These are phyloP conservation scores for Hortiboletus rubellus DNA, from an alignment of 1,284 basidiomycete species.

Conservation along the genomic window DNA sequence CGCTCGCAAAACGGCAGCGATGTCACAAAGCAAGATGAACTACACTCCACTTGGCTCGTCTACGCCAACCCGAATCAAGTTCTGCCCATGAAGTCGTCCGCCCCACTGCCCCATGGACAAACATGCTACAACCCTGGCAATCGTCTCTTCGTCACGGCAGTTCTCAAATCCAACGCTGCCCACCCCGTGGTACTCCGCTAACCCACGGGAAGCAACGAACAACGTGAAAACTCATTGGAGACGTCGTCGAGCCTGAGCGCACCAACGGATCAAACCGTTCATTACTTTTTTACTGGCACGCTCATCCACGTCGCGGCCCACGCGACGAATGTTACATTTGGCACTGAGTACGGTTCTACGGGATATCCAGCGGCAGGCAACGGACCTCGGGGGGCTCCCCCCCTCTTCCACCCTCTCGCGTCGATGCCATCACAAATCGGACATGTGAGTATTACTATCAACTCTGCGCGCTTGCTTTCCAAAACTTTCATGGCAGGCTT, in stretches of 20 bases:
- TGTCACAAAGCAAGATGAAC: constrained; percentile 72
- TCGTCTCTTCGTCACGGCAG: constrained; percentile 68
- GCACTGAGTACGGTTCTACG: not conserved
- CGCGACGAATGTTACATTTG: too few relatives aligned
- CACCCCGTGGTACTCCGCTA: constrained; percentile 62
- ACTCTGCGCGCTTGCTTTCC: not conserved
- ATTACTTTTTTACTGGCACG: too few relatives aligned
- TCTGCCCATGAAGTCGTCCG: constrained; percentile 62
- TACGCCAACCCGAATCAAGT: constrained; percentile 78
- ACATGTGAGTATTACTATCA: constrained; percentile 10
- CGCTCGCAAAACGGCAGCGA: constrained; percentile 51
- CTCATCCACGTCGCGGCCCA: too few relatives aligned
- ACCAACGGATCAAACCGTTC: too few relatives aligned
- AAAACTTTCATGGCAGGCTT: not conserved
- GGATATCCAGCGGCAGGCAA: not conserved
- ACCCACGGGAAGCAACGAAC: too few relatives aligned
- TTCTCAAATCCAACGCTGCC: constrained; percentile 66
- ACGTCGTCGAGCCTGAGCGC: too few relatives aligned
- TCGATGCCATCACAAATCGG: not conserved
- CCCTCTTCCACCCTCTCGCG: not conserved
- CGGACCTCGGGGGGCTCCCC: not conserved
- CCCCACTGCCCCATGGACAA: constrained; percentile 66
- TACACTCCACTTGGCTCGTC: constrained; percentile 87
- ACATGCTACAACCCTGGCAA: constrained; percentile 85
- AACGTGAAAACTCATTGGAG: too few relatives aligned